A percentile compares a stretch with the other conserved stretches of the same genome.
Conservation (phyloP, 257 asterid species). For the Dorcoceras hygrometricum region DNA sequence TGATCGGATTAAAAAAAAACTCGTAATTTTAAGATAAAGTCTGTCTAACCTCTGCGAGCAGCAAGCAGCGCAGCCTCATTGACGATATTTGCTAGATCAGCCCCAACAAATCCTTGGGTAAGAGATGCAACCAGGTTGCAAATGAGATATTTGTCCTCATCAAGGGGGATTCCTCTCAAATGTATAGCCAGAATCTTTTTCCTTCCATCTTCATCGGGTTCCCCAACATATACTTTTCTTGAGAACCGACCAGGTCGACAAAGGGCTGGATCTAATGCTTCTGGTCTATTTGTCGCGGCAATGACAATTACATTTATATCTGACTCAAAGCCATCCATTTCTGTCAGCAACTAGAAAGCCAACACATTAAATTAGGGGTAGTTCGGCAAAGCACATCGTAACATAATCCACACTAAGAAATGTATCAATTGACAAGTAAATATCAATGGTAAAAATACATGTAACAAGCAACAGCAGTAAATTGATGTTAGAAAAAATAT, state of each 20-base stretch:
- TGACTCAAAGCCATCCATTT: constrained; percentile 96
- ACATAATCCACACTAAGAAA: background rate
- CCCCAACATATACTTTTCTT: constrained; percentile 90
- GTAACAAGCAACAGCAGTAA: background rate
- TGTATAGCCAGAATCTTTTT: constrained; percentile 83
- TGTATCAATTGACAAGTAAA: constrained; percentile 2
- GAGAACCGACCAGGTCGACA: constrained; percentile 99
- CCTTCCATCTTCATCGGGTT: constrained; percentile 93
- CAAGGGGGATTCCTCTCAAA: constrained; percentile 88
- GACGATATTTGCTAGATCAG: constrained; percentile 94
- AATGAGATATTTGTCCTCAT: constrained; percentile 68
- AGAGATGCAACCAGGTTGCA: constrained; percentile 86
- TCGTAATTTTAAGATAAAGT: background rate
- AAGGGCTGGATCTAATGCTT: constrained; percentile 91
- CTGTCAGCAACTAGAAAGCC: constrained; percentile 77
- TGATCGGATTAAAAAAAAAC: too few relatives aligned
- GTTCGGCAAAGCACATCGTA: background rate
- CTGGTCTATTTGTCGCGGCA: constrained; percentile 97
- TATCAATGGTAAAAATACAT: background rate
- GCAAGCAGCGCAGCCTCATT: constrained; percentile 95
- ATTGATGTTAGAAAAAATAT: too few relatives aligned
- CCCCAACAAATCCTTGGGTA: constrained; percentile 87
- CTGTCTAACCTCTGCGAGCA: constrained; percentile 82
- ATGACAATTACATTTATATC: constrained; percentile 68
- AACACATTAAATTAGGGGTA: constrained; percentile 16